phyloP scores from a whole-genome alignment of 1,284 basidiomycete species.

The Sphagnurus paluster region DNA sequence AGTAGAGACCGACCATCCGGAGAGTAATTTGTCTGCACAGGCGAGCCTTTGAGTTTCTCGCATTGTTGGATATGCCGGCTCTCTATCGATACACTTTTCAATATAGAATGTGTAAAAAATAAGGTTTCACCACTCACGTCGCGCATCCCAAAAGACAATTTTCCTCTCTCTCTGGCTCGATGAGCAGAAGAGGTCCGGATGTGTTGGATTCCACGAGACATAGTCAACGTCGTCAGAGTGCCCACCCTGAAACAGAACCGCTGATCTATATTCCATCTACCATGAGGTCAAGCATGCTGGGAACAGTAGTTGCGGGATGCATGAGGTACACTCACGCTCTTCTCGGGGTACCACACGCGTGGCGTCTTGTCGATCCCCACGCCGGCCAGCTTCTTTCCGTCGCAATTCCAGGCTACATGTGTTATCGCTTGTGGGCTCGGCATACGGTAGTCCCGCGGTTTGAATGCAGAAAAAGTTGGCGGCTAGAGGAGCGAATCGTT shows the following conservation, averaged over 20 bases:
- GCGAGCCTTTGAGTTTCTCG: slow-evolving; percentile 53
- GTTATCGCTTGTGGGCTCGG: slow-evolving; percentile 63
- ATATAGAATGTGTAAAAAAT: not conserved
- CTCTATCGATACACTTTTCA: slow-evolving; percentile 41
- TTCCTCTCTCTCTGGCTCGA: slow-evolving; percentile 72
- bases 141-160: slow-evolving; percentile 81
- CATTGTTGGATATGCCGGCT: slow-evolving; percentile 63
- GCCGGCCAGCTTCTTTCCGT: slow-evolving; percentile 74
- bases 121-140: slow-evolving; percentile 50
- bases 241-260: slow-evolving; percentile 61
- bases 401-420: slow-evolving; percentile 80
- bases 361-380: slow-evolving; percentile 77
- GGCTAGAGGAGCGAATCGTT: slow-evolving; percentile 41
- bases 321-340: slow-evolving; percentile 51
- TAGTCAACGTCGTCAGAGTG: slow-evolving; percentile 76
- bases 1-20: slow-evolving; percentile 68
- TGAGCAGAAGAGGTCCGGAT: slow-evolving; percentile 77
- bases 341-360: slow-evolving; percentile 74
- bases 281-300: slow-evolving; percentile 1
- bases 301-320: not conserved
- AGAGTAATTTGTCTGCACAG: slow-evolving; percentile 65
- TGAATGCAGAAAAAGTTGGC: slow-evolving; percentile 75
- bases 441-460: slow-evolving; percentile 72
- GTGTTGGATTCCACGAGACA: slow-evolving; percentile 78
- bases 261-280: slow-evolving; percentile 69